phyloP scores from a whole-genome alignment of 2,329 filamentous ascomycete genomes.

The Colletotrichum navitas region DNA sequence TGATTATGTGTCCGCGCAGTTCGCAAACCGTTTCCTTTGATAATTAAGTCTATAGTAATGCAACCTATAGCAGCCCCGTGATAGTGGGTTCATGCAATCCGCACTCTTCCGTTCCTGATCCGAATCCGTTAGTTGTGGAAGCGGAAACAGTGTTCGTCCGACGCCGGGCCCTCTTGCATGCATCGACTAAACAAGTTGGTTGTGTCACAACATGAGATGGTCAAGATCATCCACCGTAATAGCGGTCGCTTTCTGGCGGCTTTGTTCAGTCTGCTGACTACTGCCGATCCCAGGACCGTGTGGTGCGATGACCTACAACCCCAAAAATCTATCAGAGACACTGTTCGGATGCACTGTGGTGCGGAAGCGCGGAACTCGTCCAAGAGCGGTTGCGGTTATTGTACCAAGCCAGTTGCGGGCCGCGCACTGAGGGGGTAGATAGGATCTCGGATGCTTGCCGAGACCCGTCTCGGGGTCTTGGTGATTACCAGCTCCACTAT shows the following conservation, averaged over 20 bases:
- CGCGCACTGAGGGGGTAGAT: slow-evolving; percentile 31
- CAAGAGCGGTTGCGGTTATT: slow-evolving; percentile 24
- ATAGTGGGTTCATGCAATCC: neutral
- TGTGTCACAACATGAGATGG: neutral
- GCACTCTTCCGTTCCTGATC: neutral
- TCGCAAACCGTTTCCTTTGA: too few species aligned
- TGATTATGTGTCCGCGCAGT: too few species aligned
- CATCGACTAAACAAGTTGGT: neutral
- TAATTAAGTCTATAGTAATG: too few species aligned
- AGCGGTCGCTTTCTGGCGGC: slow-evolving; percentile 32
- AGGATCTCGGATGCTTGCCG: slow-evolving; percentile 35
- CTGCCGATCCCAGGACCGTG: slow-evolving; percentile 1
- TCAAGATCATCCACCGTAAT: neutral
- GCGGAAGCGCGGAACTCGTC: slow-evolving; percentile 27
- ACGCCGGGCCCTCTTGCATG: neutral
- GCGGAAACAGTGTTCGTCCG: neutral
- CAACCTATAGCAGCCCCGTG: too few species aligned
- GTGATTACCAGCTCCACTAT: slow-evolving; percentile 17
- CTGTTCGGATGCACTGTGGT: slow-evolving; percentile 40
- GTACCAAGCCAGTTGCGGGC: slow-evolving; percentile 22
- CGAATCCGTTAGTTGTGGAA: neutral
- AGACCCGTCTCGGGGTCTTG: slow-evolving; percentile 14
- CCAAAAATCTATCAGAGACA: neutral
- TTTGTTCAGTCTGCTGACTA: neutral
- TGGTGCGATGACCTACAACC: neutral